phyloP scores from a whole-genome alignment of 2,329 filamentous ascomycete species.

The Daldinia sp. region DNA sequence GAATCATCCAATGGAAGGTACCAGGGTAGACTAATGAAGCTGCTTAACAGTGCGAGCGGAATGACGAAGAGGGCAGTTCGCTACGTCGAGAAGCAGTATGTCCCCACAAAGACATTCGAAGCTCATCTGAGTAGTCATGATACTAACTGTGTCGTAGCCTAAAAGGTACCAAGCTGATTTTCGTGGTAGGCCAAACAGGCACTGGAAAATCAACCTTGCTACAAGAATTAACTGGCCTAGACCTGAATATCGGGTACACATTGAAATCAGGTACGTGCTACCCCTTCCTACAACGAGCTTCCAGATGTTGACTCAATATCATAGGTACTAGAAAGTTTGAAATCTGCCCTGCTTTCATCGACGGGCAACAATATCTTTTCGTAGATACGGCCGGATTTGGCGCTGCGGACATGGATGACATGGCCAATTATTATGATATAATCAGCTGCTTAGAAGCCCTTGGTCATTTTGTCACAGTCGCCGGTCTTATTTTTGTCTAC shows the following conservation, averaged over 20 bases:
- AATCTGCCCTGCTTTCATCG: not conserved
- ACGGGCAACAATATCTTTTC: constrained; percentile 3
- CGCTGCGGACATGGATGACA: not conserved
- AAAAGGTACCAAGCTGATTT: constrained; percentile 1
- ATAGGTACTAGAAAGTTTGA: constrained; percentile 6
- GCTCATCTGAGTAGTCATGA: not conserved
- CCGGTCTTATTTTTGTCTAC: constrained; percentile 1
- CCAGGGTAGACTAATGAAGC: too few species aligned
- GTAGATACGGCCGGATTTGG: not conserved
- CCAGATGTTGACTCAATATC: not conserved
- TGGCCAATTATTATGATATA: not conserved
- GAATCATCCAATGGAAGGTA: not conserved
- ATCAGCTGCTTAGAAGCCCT: constrained; percentile 1
- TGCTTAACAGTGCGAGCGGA: not conserved
- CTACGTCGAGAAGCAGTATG: not conserved
- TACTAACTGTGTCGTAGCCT: not conserved
- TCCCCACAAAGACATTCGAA: not conserved
- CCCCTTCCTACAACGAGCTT: not conserved
- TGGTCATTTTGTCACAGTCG: constrained; percentile 2
- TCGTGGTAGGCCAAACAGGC: constrained; percentile 6
- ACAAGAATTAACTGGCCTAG: not conserved
- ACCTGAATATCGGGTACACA: not conserved
- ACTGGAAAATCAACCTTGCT: constrained; percentile 2
- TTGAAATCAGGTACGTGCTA: constrained; percentile 1
- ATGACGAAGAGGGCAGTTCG: not conserved